Evolutionary conservation across 2,329 filamentous ascomycete genomes (phyloP), one percentile per base, ranked within the genome.

Genomic region (Penicillium sp.): DNA sequence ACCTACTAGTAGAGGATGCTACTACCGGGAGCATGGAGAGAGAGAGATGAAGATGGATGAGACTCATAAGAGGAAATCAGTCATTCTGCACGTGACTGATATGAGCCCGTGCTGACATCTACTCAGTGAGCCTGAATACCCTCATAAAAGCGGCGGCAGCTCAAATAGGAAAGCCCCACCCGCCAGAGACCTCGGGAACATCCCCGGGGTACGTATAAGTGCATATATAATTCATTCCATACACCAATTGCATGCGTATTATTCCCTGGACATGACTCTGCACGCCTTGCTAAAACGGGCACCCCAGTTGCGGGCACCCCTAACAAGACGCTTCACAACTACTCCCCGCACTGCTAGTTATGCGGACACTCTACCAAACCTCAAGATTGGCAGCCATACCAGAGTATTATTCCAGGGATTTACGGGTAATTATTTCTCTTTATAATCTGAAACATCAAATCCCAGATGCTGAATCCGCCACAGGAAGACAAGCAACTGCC

Each of bases 351-450:
- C 11, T 6, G 60, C 63, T 7, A 63, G 63, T 25, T 86, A 86
- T 70, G 80, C 81, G 47, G 81, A 86, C 64, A 89, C 87, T 0
- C 81, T 88, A 33, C 75, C 77, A 4, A 88, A 89, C 64, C 75
- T 89, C 56, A 86, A 82, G 62, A 88, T 89, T 61, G 85, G 85
- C 16, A 77, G 79, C 30, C 80, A 88, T 67, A 89, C 87, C 0
- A 78, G 80, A 48, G 86, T 89, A 55, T 81, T 89, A 53, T 89
- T 88, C 65, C 87, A 89, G 66, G 87, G 86, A 1, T 89, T 89
- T 70, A 89, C 87, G 17, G 86, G 86, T 74, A 64, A 57, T 59
- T 43, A 61, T 54, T 51, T 17, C 38, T 43, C 4, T 7, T 28
- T 33, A 17, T 19, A 17, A 30, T 44, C 22, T 22, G 22, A 22